Base-by-base conservation (phyloP, 768 basidiomycete genomes). In the Serendipita sp. region DNA sequence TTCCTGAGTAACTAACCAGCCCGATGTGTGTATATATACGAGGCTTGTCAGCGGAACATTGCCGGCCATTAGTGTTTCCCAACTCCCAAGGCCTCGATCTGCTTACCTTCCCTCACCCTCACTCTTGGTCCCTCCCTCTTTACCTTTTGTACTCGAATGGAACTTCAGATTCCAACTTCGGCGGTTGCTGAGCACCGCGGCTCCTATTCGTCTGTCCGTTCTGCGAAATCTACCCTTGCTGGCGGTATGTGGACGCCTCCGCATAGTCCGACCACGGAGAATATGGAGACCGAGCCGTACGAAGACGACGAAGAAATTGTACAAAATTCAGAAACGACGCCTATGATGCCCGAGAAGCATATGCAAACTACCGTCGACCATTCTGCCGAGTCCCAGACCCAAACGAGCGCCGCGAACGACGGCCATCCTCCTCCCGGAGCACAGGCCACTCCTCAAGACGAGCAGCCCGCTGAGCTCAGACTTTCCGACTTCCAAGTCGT, bases 401-500 rank as follows among this genome's bases (percentile, higher is more conserved):
- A 16, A 31, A 26, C 22, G 53, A n/a, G 31, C 24, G 22, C 20
- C 11, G 24, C 30, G 9, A 22, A 28, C 22, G 53, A 58, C 17
- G 53, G 17, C 11, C 53, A 58, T 31, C 53, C 20, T 14, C 11
- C 13, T 28, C 24, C 9, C 17, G 17, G 22, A n/a, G 17, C 22
- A 24, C 53, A 58, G 31, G 53, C 53, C 31, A 33, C 31, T 31
- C 20, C 3, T 9, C 20, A 48, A 28, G 24, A 26, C 20, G 53
- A 58, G 31, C 53, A 58, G 53, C 22, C 53, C 31, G 17, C 53
- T 5, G 53, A 58, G 31, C 63, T 67, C 61, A 41, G 64, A 33
- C 45, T 67, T 16, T 64, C 63, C 31, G 66, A 67, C 50, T 70
- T 70, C 48, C 74, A 76, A 66, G 71, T 76, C 11, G 69, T 75